These are phyloP conservation scores for Calocera viscosa DNA, from an alignment of 768 basidiomycete genomes.

Conservation along the genomic window DNA sequence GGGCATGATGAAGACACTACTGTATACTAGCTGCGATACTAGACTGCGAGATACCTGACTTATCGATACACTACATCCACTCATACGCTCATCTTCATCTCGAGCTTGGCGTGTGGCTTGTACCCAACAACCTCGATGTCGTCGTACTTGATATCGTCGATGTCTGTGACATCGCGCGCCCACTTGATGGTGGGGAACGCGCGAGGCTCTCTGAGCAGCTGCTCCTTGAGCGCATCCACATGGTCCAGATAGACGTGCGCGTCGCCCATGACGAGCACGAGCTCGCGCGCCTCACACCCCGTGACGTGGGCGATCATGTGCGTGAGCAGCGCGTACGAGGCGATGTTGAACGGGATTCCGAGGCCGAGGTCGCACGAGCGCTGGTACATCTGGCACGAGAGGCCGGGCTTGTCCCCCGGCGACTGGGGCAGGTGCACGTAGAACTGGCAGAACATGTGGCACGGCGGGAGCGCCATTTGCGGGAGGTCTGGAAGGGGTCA, in stretches of 20 bases:
- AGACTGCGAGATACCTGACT: neutral
- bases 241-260: constrained; percentile 95
- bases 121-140: constrained; percentile 85
- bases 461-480: constrained; percentile 92
- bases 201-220: constrained; percentile 64
- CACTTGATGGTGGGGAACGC: constrained; percentile 73
- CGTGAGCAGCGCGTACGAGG: constrained; percentile 91
- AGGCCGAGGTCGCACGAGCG: constrained; percentile 95
- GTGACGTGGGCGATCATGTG: constrained; percentile 97
- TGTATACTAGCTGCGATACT: constrained; percentile 6
- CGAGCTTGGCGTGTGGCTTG: constrained; percentile 64
- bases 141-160: constrained; percentile 68
- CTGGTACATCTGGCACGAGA: constrained; percentile 95
- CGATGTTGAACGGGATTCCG: constrained; percentile 98
- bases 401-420: constrained; percentile 42
- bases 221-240: constrained; percentile 69
- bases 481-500: constrained; percentile 53
- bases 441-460: constrained; percentile 98
- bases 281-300: constrained; percentile 70
- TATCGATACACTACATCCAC: constrained; percentile 1
- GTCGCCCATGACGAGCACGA: constrained; percentile 92
- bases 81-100: constrained; percentile 94
- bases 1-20: neutral
- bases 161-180: constrained; percentile 50
- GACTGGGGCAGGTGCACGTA: constrained; percentile 76